Evolutionary conservation across 345 rosid species (phyloP).

Genomic region (Gossypium raimondii): DNA sequence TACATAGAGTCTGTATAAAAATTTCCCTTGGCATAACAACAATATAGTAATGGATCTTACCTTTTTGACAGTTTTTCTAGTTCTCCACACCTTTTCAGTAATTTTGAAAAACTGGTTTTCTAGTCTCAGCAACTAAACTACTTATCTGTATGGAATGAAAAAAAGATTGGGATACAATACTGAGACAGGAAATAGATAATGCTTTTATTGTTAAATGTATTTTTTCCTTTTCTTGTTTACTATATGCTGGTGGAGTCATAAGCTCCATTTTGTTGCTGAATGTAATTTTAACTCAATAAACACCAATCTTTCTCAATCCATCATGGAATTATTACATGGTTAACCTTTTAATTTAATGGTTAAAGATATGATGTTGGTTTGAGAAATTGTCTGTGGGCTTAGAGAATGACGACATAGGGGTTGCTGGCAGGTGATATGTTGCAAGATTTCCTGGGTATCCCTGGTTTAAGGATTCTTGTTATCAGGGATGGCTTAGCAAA

Average conservation of each 20-base stretch:
- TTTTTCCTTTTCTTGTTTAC: neutral
- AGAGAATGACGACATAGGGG: neutral
- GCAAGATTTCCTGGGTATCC: constrained; percentile 3
- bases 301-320: neutral
- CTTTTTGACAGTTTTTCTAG: neutral
- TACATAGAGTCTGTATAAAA: neutral
- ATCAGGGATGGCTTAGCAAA: constrained; percentile 7
- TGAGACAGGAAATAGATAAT: neutral
- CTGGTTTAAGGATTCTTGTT: neutral
- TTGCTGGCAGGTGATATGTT: constrained; percentile 1
- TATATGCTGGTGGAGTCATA: neutral
- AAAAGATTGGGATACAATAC: neutral
- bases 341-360: constrained; percentile 5
- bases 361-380: neutral
- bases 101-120: neutral
- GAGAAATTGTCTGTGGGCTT: neutral
- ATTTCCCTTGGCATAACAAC: neutral
- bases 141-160: neutral
- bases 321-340: neutral
- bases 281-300: neutral
- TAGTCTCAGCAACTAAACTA: neutral
- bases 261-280: neutral
- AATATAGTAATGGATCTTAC: neutral
- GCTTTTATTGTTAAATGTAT: neutral
- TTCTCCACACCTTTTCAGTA: neutral